A percentile compares a stretch with the other conserved stretches of the same genome.
These are phyloP conservation scores for Oxyria digyna DNA, from an alignment of 148 eudicot species.

Conservation along the genomic window DNA sequence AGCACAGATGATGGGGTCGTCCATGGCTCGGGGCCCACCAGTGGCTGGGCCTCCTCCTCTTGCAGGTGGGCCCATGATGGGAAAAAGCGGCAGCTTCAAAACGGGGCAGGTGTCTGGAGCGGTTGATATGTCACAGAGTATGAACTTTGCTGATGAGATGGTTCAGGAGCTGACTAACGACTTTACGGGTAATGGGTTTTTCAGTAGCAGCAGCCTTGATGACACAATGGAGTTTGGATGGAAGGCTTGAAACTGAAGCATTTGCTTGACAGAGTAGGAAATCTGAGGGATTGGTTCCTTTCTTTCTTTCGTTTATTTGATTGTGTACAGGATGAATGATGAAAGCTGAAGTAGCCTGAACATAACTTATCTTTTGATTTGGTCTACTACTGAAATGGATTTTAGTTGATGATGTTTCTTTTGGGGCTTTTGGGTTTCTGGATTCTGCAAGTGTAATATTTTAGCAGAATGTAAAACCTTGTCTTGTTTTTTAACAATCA, in stretches of 20 bases:
- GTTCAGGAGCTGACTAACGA: constrained; percentile 50
- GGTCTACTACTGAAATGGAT: not conserved
- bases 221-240: constrained; percentile 59
- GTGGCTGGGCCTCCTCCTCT: not conserved
- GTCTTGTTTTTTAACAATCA: not conserved
- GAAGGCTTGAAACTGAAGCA: constrained; percentile 39
- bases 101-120: constrained; percentile 26
- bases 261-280: not conserved
- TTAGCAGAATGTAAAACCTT: not conserved
- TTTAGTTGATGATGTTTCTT: not conserved
- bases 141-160: constrained; percentile 42
- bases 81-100: constrained; percentile 64
- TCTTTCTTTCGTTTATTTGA: not conserved
- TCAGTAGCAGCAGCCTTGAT: constrained; percentile 43
- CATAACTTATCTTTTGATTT: not conserved
- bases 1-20: constrained; percentile 18
- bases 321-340: not conserved
- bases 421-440: not conserved
- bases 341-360: not conserved
- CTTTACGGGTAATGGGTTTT: constrained; percentile 52
- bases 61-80: constrained; percentile 24
- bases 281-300: not conserved
- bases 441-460: not conserved
- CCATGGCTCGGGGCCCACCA: constrained; percentile 18
- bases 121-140: not conserved